Evolutionary conservation across 495 filamentous ascomycete species (phyloP), one percentile per base, ranked within the genome.

Genomic region (Aspergillus cristatus): DNA sequence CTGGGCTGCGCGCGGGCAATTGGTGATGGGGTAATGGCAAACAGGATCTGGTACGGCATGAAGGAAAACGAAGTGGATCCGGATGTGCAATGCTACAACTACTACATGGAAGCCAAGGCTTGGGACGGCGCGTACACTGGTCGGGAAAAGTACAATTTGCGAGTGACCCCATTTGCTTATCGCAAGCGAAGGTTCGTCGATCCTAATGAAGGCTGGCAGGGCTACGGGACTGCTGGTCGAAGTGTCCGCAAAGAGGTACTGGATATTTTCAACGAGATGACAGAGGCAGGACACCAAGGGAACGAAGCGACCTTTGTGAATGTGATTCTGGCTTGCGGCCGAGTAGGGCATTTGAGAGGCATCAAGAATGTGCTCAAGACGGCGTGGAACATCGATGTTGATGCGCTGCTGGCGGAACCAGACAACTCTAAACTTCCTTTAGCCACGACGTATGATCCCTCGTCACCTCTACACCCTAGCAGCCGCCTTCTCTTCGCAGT

Each of bases 381-480:
- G 3, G 62, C 71, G 4, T 85, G 80, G 79, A 67, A 71, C 18
- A 50, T 84, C 15, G 67, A 83, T 43, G 58, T 78, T 4, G 50
- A 68, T 32, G 49, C 51, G 2, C 32, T 77, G 7, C 22, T 60
- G 16, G 26, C 20, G 12, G 40, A 52, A 28, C 36, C 32, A 10
- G 47, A 54, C 40, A 24, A 49, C 31, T 53, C 58, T 1, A 37
- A 48, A 15, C 4, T 60, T n/a, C 42, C 51, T 7, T 48, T 53
- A 1, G 48, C 50, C 2, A 60, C 43, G 3, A 35, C 54, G 6
- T 69, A 65, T 30, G 44, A 60, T 3, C 46, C 41, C 8, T 58
- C 60, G 31, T 79, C 77, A 3, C 67, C 74, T 7, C 48, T 82
- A 1, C 60, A 72, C 44, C 81, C 81, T 14, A 70, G 64, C 4